A percentile compares a stretch with the other conserved stretches of the same genome.
phyloP scores from a whole-genome alignment of 371 early-diverging fungal genomes.

The Mucor irregularis region DNA sequence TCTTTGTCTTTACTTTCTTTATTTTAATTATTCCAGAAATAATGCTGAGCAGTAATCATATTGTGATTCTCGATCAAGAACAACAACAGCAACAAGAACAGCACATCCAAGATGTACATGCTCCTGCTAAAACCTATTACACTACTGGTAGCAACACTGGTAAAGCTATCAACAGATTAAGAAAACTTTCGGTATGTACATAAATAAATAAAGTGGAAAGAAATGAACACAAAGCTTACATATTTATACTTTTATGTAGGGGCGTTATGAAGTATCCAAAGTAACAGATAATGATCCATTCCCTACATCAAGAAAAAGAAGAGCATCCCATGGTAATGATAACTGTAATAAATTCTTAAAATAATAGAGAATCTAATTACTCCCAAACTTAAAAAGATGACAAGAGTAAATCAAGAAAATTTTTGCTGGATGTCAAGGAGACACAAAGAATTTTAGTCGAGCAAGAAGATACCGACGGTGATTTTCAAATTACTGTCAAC shows the following conservation, averaged over 20 bases:
- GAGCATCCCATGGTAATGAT: slow-evolving; percentile 23
- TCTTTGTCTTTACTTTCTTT: not conserved
- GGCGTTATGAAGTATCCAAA: not conserved
- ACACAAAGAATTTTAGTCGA: slow-evolving; percentile 73
- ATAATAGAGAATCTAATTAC: not conserved
- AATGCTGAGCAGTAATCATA: not conserved
- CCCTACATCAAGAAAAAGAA: slow-evolving; percentile 4
- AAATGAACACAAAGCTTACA: not conserved
- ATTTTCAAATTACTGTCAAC: no score
- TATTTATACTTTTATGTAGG: no score
- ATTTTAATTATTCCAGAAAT: not conserved
- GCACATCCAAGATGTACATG: slow-evolving; percentile 19
- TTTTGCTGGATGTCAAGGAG: slow-evolving; percentile 79
- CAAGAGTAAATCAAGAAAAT: slow-evolving; percentile 63
- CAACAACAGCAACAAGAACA: not conserved
- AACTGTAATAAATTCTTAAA: not conserved
- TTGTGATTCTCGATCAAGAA: not conserved
- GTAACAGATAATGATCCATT: not conserved
- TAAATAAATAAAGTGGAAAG: not conserved
- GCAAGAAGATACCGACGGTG: slow-evolving; percentile 93
- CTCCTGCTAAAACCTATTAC: slow-evolving; percentile 32
- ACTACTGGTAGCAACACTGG: slow-evolving; percentile 29
- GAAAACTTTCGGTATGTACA: slow-evolving; percentile 22
- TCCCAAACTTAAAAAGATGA: slow-evolving; percentile 56
- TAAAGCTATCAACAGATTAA: slow-evolving; percentile 9